These are phyloP conservation scores for Tirmania nivea DNA, from an alignment of 495 filamentous ascomycete species.

Conservation along the genomic window DNA sequence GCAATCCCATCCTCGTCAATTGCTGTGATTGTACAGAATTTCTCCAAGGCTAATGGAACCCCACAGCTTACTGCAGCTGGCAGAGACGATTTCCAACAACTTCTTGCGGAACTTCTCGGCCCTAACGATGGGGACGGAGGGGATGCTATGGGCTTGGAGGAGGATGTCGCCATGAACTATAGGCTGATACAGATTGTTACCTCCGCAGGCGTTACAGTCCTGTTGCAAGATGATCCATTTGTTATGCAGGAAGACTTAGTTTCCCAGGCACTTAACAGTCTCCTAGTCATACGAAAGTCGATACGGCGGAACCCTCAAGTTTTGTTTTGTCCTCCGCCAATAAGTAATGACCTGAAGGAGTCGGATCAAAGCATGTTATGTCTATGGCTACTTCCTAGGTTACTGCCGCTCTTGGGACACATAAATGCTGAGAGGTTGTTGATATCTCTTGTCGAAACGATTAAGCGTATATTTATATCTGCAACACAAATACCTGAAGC, in stretches of 20 bases:
- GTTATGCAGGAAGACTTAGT: constrained; percentile 29
- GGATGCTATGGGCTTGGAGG: constrained; percentile 27
- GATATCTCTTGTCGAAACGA: constrained; percentile 24
- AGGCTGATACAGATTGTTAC: constrained; percentile 67
- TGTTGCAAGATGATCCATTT: constrained; percentile 39
- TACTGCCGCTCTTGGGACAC: constrained; percentile 34
- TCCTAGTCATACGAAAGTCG: constrained; percentile 49
- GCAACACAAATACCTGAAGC: constrained; percentile 13
- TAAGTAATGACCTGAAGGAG: constrained; percentile 21
- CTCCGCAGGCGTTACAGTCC: constrained; percentile 51
- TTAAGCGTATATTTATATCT: constrained; percentile 30
- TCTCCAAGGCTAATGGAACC: constrained; percentile 20
- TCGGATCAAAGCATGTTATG: constrained; percentile 42
- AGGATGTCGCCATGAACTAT: constrained; percentile 51
- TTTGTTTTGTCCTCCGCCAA: constrained; percentile 30
- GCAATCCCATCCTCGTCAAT: constrained; percentile 27
- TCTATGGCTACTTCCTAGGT: constrained; percentile 52
- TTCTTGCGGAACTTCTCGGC: constrained; percentile 41
- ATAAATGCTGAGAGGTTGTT: constrained; percentile 18
- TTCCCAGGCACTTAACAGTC: constrained; percentile 38
- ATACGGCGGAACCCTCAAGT: constrained; percentile 53
- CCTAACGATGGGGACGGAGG: constrained; percentile 23
- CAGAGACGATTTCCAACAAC: constrained; percentile 36
- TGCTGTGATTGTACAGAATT: constrained; percentile 29
- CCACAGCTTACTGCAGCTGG: constrained; percentile 23